A percentile compares a stretch with the other conserved stretches of the same genome.
phyloP scores from a whole-genome alignment of 2,329 filamentous ascomycete species.

The Lecanicillium sp. region DNA sequence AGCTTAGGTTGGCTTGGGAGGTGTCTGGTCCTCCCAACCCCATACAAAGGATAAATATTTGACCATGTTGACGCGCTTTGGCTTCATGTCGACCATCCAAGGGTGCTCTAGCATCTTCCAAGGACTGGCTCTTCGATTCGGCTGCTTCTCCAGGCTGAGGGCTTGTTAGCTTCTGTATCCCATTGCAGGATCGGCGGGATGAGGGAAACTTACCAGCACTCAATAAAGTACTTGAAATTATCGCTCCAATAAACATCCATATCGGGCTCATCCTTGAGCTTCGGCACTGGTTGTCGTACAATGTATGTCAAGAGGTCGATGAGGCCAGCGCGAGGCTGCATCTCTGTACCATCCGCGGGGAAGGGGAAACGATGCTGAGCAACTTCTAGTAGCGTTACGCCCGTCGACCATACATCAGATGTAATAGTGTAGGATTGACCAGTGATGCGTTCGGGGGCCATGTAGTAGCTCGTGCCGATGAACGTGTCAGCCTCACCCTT shows the following conservation, averaged over 20 bases:
- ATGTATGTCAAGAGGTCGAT: slow-evolving; percentile 98
- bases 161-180: slow-evolving; percentile 14
- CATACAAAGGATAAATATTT: slow-evolving; percentile 91
- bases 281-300: slow-evolving; percentile 89
- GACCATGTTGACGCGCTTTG: slow-evolving; percentile 95
- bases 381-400: slow-evolving; percentile 96
- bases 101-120: slow-evolving; percentile 99
- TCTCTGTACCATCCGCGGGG: slow-evolving; percentile 90
- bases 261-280: slow-evolving; percentile 88
- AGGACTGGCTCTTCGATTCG: slow-evolving; percentile 76
- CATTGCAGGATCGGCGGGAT: background rate
- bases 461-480: slow-evolving; percentile 98
- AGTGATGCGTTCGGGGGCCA: slow-evolving; percentile 97
- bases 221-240: slow-evolving; percentile 98
- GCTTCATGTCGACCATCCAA: slow-evolving; percentile 95
- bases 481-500: slow-evolving; percentile 99
- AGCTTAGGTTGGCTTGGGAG: background rate
- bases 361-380: slow-evolving; percentile 98
- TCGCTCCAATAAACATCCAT: slow-evolving; percentile 90
- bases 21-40: slow-evolving; percentile 75
- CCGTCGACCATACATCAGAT: slow-evolving; percentile 95
- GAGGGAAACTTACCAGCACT: slow-evolving; percentile 75
- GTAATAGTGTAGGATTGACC: slow-evolving; percentile 98
- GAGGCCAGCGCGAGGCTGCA: slow-evolving; percentile 84
- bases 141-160: slow-evolving; percentile 87